Percentiles rank a stretch among this genome's conserved stretches.
These are phyloP conservation scores for Aquilaria agallochum DNA, from an alignment of 441 rosid genomes.

Conservation along the genomic window DNA sequence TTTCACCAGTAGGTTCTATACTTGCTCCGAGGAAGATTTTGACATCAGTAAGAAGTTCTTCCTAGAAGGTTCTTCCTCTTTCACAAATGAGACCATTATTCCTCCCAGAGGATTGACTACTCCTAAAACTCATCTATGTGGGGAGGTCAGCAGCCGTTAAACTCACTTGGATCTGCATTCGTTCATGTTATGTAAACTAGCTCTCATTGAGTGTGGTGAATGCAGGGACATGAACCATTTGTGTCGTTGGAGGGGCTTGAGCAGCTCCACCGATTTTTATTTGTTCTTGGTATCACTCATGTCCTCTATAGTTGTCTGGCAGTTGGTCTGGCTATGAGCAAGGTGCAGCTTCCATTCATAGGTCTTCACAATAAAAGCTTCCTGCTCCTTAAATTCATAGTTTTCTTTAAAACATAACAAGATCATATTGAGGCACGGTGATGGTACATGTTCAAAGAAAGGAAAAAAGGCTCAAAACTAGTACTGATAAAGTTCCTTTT, in stretches of 20 bases:
- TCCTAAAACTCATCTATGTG: conserved; percentile 56
- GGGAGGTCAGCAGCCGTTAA: conserved; percentile 44
- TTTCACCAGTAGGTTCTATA: conserved; percentile 78
- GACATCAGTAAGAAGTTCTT: conserved; percentile 29
- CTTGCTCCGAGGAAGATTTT: conserved; percentile 71
- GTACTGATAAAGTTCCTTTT: no score
- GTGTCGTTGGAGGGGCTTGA: conserved; percentile 84
- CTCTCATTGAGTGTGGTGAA: conserved; percentile 5
- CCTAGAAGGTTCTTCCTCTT: conserved; percentile 33
- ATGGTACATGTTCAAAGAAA: no score
- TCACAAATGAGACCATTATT: conserved; percentile 37
- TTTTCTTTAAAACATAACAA: no score
- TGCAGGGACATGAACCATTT: conserved; percentile 92
- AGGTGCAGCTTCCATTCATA: conserved; percentile 41
- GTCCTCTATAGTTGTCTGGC: conserved; percentile 87
- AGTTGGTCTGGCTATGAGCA: conserved; percentile 91
- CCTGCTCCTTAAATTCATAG: no score
- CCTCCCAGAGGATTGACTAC: conserved; percentile 52
- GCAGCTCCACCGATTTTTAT: conserved; percentile 89
- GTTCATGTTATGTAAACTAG: not conserved
- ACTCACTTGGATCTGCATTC: not conserved
- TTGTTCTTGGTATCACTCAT: conserved; percentile 91
- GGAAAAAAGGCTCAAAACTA: no score
- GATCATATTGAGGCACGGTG: no score
- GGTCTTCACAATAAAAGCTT: conserved; percentile 3